Evolutionary conservation across 192 early-diverging fungal genomes (phyloP).

Genomic region (Backusella westeae): DNA sequence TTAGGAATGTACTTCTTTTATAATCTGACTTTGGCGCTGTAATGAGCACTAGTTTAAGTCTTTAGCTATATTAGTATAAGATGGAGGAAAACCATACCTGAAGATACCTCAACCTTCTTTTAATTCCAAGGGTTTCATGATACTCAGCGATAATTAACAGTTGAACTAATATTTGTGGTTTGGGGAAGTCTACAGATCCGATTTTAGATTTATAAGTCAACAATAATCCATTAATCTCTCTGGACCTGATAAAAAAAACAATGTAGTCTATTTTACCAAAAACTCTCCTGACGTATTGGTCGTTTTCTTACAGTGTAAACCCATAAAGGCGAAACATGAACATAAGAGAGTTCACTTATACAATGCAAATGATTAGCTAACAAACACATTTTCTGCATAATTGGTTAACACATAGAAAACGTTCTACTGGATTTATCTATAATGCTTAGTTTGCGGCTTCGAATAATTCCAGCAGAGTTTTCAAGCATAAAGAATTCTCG

Average conservation of each 20-base stretch:
- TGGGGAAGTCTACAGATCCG: too few relatives aligned
- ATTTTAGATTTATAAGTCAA: too few relatives aligned
- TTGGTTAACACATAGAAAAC: background rate
- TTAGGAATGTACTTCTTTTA: background rate
- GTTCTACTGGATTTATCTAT: background rate
- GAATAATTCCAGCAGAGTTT: background rate
- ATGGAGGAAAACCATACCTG: too few relatives aligned
- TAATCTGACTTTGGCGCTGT: background rate
- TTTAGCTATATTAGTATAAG: background rate
- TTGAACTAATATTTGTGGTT: background rate
- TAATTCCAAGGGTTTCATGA: background rate
- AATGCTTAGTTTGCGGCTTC: background rate
- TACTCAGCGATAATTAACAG: background rate
- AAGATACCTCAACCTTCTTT: background rate
- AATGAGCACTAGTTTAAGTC: background rate
- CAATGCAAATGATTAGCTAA: too few relatives aligned
- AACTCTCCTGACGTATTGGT: background rate
- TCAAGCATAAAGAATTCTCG: background rate
- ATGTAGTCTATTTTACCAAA: background rate
- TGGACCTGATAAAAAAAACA: background rate
- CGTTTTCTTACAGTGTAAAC: background rate
- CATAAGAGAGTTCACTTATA: too few relatives aligned
- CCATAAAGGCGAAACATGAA: background rate
- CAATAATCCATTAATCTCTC: too few relatives aligned
- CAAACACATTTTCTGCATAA: background rate